A percentile compares a stretch with the other conserved stretches of the same genome.
phyloP scores from a whole-genome alignment of 2,329 filamentous ascomycete species.

The Hymenoscyphus occultus region DNA sequence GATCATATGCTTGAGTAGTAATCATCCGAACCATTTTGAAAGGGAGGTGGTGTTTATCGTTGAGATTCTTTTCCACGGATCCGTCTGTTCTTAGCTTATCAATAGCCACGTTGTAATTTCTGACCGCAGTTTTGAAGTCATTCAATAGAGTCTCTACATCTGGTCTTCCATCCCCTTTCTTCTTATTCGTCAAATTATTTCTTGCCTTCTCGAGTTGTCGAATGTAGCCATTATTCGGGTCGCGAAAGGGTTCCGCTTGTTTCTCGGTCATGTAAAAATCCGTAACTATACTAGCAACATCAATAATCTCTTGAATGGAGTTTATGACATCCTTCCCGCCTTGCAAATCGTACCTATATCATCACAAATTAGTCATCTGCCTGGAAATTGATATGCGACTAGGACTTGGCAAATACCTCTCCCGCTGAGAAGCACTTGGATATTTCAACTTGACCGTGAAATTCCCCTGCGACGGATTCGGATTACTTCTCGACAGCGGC shows the following conservation, averaged over 20 bases:
- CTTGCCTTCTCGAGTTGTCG: conserved; percentile 71
- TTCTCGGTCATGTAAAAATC: conserved; percentile 75
- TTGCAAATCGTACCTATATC: conserved; percentile 65
- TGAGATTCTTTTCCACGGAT: conserved; percentile 68
- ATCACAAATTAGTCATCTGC: neutral
- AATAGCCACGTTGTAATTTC: conserved; percentile 74
- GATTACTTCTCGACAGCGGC: conserved; percentile 48
- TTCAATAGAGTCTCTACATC: conserved; percentile 41
- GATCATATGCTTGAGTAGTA: conserved; percentile 82
- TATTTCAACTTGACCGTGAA: conserved; percentile 74
- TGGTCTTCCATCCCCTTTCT: conserved; percentile 55
- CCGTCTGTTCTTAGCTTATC: conserved; percentile 64
- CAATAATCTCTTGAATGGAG: conserved; percentile 69
- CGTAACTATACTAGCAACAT: conserved; percentile 66
- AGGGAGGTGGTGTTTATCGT: conserved; percentile 65
- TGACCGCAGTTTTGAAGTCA: conserved; percentile 70
- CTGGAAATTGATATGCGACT: neutral
- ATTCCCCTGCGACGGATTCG: conserved; percentile 46
- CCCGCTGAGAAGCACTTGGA: conserved; percentile 67
- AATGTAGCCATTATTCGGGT: conserved; percentile 70
- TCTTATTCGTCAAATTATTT: conserved; percentile 33
- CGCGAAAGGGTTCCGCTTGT: conserved; percentile 64
- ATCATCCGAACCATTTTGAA: conserved; percentile 75
- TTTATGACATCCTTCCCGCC: conserved; percentile 77
- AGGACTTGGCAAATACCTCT: conserved; percentile 50